Evolutionary conservation across 768 basidiomycete genomes (phyloP), one percentile per base, ranked within the genome.

Genomic region (Trametopsis cervina): DNA sequence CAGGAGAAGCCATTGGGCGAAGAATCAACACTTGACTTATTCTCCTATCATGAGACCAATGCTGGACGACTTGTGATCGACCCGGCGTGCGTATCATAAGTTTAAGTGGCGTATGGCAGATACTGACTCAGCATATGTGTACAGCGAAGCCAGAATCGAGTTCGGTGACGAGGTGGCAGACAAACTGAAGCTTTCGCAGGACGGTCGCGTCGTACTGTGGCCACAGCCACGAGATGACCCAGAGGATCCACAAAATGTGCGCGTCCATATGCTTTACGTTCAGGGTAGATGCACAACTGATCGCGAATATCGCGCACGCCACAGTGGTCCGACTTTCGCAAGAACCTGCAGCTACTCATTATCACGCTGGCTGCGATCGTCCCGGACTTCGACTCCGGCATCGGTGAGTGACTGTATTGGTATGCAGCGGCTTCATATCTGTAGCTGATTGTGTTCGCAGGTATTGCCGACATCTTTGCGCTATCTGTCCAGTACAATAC

Each of bases 301-400:
- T 3, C 25, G 12, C 13, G 20, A 9, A 20, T 20, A 27, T 27
- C 23, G 3, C 9, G 54, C 15, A 57, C 60, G 41, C 59, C 61
- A 0, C 65, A 78, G 63, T 84, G 82, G 82, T 69, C 71, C 17
- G 63, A 66, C 41, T 54, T 69, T 21, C 71, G 70, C 29, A 85
- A 83, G 64, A 68, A 69, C 47, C 44, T 80, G 0, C 78, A 80
- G 54, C 66, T 86, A 1, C 50, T 80, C 33, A 76, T 84, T 40
- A 68, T 83, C 46, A 83, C 81, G 0, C 61, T 84, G 13, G 81
- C 83, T 10, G 75, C 81, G 0, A 75, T 81, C 44, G 72, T 83
- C 3, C 83, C 83, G 1, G 83, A 85, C 50, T 85, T 85, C 49
- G 74, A 78, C 54, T 82, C 80, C 9, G 79, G 75, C 1, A 78